Percentiles rank a stretch among this genome's conserved stretches.
These are phyloP conservation scores for Flaveria floridana DNA, from an alignment of 140 eudicot genomes.

Conservation along the genomic window DNA sequence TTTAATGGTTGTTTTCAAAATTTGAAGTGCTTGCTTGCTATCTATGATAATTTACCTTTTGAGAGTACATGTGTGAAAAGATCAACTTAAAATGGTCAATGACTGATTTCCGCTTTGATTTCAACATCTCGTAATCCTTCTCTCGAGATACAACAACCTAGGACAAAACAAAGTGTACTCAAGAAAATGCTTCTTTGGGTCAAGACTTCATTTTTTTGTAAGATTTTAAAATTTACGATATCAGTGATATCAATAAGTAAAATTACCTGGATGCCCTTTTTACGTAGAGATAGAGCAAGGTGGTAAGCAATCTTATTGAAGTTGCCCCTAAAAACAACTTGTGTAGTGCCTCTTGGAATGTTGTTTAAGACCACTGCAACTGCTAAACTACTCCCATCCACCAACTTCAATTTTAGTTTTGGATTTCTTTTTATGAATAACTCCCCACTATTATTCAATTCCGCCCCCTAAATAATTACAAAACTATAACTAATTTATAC, in stretches of 20 bases:
- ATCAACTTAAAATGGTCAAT: slow-evolving; percentile 39
- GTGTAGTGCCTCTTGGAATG: slow-evolving; percentile 62
- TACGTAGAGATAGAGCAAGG: slow-evolving; percentile 57
- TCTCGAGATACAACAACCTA: slow-evolving; percentile 47
- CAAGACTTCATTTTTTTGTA: neutral
- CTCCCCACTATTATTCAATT: slow-evolving; percentile 50
- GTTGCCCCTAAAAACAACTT: slow-evolving; percentile 51
- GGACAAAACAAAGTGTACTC: neutral
- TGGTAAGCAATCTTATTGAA: slow-evolving; percentile 53
- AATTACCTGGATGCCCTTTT: slow-evolving; percentile 56
- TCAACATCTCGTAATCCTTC: slow-evolving; percentile 46
- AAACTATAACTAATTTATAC: neutral
- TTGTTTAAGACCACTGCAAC: slow-evolving; percentile 65
- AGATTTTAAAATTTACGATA: neutral
- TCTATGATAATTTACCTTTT: slow-evolving; percentile 39
- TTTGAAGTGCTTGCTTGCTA: neutral
- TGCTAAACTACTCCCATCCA: slow-evolving; percentile 75
- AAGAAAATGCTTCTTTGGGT: neutral
- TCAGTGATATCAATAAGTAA: neutral
- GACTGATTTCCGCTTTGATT: slow-evolving; percentile 35
- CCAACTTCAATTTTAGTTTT: slow-evolving; percentile 52
- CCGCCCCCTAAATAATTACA: slow-evolving; percentile 40
- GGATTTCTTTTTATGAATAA: slow-evolving; percentile 51
- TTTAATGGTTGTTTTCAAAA: neutral
- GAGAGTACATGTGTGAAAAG: slow-evolving; percentile 29